A percentile compares a stretch with the other conserved stretches of the same genome.
Evolutionary conservation across 2,329 filamentous ascomycete genomes (phyloP).

Genomic region (Trichoderma sp.): DNA sequence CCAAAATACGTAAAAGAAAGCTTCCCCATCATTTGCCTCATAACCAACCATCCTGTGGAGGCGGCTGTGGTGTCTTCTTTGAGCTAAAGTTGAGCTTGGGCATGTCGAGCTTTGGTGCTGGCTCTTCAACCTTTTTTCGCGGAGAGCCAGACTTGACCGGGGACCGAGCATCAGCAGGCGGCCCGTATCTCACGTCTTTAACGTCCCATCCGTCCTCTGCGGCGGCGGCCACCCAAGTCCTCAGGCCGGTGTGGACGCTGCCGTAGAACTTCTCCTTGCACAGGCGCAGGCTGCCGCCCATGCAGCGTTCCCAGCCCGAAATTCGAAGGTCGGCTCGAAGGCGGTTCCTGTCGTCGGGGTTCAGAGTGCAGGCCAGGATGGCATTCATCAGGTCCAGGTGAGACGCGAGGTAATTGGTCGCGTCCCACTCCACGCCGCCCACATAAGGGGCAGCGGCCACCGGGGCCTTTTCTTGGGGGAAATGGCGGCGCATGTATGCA

Average conservation of each 20-base stretch:
- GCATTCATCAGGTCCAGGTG: conserved; percentile 94
- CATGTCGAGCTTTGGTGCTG: conserved; percentile 62
- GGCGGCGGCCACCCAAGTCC: conserved; percentile 88
- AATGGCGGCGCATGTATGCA: conserved; percentile 69
- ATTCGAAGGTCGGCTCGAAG: conserved; percentile 77
- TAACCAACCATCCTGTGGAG: conserved; percentile 37
- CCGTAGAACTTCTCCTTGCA: conserved; percentile 99
- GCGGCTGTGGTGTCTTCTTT: conserved; percentile 34
- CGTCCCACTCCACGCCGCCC: conserved; percentile 97
- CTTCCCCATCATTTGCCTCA: conserved; percentile 17
- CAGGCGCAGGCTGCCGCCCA: conserved; percentile 79
- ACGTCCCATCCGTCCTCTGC: conserved; percentile 87
- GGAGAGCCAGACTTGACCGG: conserved; percentile 36
- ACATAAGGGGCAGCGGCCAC: conserved; percentile 95
- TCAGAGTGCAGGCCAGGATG: conserved; percentile 78
- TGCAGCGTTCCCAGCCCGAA: conserved; percentile 87
- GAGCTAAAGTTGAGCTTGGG: conserved; percentile 55
- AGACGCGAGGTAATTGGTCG: conserved; percentile 91
- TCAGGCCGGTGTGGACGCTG: conserved; percentile 82
- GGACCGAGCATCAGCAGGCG: conserved; percentile 39
- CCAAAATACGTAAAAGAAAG: not conserved
- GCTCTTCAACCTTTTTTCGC: conserved; percentile 52
- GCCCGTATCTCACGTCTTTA: conserved; percentile 75
- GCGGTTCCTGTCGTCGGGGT: conserved; percentile 67
- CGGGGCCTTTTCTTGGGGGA: conserved; percentile 82